Evolutionary conservation across 202 grass and related monocot species (phyloP), one percentile per base, ranked within the genome.

Genomic region (Dendrocalamus latiflorus): DNA sequence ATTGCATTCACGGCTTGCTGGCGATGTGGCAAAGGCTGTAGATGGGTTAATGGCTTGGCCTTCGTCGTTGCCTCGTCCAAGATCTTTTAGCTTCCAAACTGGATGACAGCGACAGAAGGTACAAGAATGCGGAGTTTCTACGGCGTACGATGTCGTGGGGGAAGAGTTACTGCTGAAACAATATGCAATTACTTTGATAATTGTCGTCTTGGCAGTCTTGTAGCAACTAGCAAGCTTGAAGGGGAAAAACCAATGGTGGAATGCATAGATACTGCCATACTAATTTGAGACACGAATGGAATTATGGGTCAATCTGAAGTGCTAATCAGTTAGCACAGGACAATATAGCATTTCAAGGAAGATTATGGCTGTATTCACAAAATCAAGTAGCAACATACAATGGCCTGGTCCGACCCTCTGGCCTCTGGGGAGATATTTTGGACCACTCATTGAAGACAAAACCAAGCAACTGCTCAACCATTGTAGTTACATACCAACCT

Each of bases 61-160:
- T 42, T 68, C 26, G 59, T 79, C 4, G 81, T 83, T 11, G 54
- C n/a, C 22, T 56, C 54, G 8, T 22, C n/a, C 54, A 56, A 22
- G n/a, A 3, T 72, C 33, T 81, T 77, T 77, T 8, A 85, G 80
- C 51, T 85, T 89, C 62, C 76, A 89, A 44, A 81, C 70, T 71
- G 76, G 87, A 85, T 85, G 30, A 47, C 4, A 25, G 68, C 14
- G 4, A 15, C 3, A 14, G 9, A 43, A 11, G 9, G 38, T 38
- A 16, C 58, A 62, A 22, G 54, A 14, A 33, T 21, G 24, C 24
- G 4, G 7, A 57, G 18, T 71, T 64, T 54, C 63, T 55, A 33
- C 70, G 34, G 26, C 54, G 22, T 22, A 48, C 15, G 44, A 49
- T 18, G 44, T 42, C 18, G 36, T 25, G 69, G n/a, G 16, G 63